Conservation (phyloP, 768 basidiomycete genomes). For the Leccinum uliginosum region DNA sequence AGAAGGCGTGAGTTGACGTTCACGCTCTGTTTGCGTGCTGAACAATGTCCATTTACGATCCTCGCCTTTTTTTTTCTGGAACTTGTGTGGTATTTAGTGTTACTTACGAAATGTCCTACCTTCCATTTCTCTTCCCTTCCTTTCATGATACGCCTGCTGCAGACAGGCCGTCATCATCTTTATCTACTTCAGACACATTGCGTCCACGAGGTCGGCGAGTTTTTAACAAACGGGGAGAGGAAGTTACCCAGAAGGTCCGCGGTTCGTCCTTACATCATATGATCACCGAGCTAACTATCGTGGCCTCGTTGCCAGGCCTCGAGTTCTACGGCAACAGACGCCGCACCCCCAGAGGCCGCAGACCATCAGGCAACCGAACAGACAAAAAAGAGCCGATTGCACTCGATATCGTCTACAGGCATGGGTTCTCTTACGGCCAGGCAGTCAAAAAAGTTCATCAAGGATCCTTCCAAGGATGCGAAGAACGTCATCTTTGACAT, state of each 20-base stretch:
- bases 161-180: constrained; percentile 17
- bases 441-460: constrained; percentile 15
- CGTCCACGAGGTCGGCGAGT: constrained; percentile 47
- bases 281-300: constrained; percentile 13
- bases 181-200: constrained; percentile 19
- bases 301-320: constrained; percentile 20
- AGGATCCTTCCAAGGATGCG: constrained; percentile 35
- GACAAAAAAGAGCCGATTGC: constrained; percentile 14
- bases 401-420: constrained; percentile 22
- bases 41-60: constrained; percentile 19
- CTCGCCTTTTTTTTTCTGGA: not conserved
- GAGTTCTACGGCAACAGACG: constrained; percentile 3
- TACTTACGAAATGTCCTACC: constrained; percentile 57
- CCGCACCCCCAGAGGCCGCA: constrained; percentile 4
- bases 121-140: constrained; percentile 59
- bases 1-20: constrained; percentile 26
- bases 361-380: constrained; percentile 23
- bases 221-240: constrained; percentile 48
- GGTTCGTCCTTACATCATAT: constrained; percentile 17
- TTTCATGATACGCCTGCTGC: constrained; percentile 23
- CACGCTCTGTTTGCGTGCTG: constrained; percentile 2
- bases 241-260: constrained; percentile 32
- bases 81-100: constrained; percentile 25
- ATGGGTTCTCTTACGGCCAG: constrained; percentile 6
- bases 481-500: constrained; percentile 44